A percentile compares a stretch with the other conserved stretches of the same genome.
Conservation (phyloP, 2,329 filamentous ascomycete species). For the Chaetomiaceae sp. region DNA sequence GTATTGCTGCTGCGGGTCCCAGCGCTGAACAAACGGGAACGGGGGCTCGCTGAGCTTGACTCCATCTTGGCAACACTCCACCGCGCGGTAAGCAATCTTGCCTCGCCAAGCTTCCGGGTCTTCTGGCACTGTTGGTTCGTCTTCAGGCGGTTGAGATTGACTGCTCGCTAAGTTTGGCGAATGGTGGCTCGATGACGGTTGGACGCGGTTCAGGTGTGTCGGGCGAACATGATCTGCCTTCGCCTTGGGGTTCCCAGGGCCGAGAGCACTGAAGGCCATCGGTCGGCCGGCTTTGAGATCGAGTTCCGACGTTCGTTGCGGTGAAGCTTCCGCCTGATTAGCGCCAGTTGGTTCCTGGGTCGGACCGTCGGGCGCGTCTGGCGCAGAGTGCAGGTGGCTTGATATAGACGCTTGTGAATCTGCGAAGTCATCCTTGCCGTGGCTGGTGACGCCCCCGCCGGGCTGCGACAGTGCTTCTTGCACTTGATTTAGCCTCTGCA, state of each 20-base stretch:
- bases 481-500: conserved; percentile 25
- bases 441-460: not conserved
- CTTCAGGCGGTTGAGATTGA: conserved; percentile 25
- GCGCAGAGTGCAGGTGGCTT: conserved; percentile 44
- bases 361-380: conserved; percentile 30
- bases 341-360: too few relatives aligned
- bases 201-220: conserved; percentile 52
- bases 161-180: conserved; percentile 24
- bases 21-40: conserved; percentile 85
- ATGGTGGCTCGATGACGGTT: conserved; percentile 37
- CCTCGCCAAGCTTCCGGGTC: conserved; percentile 65
- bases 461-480: not conserved
- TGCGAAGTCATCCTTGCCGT: not conserved
- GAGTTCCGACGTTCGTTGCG: too few relatives aligned
- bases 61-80: conserved; percentile 75
- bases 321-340: too few relatives aligned
- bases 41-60: conserved; percentile 70
- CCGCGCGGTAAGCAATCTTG: conserved; percentile 70
- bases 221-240: too few relatives aligned
- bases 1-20: conserved; percentile 70
- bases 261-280: too few relatives aligned
- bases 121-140: conserved; percentile 33
- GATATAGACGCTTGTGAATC: too few relatives aligned
- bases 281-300: too few relatives aligned
- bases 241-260: too few relatives aligned